Evolutionary conservation across 1,139 yeast species (phyloP), one percentile per base, ranked within the genome.

Genomic region (Meyerozyma smithsonii): DNA sequence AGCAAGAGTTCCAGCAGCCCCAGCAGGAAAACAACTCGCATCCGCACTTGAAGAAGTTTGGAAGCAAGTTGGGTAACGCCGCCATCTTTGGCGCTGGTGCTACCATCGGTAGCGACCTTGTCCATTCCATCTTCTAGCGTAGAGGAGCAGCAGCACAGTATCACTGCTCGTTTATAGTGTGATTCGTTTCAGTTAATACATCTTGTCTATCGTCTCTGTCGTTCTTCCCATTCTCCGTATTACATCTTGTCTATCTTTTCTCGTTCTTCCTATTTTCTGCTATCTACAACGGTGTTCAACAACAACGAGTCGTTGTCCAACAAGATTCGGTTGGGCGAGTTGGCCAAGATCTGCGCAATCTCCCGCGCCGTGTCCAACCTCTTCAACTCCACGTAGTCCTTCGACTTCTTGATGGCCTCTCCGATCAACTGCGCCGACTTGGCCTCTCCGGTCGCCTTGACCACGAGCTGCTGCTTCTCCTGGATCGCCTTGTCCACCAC

Each of bases 61-160:
- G 97, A 15, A 72, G 86, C 42, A 84, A 86, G 62, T 68, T 90
- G 40, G 97, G 97, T 40, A 83, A 88, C 52, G 97, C 97, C 5
- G 95, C 95, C 21, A 79, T 90, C 44, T 90, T 88, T 51, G 97
- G 97, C 62, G 97, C 97, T 16, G 98, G 98, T 70, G 96, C 97
- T 32, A 84, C 97, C 1, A 72, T 90, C 40, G 97, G 98, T 54
- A 75, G 92, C 38, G 92, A 90, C 55, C 49, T 92, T 41, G 88
- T 92, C 46, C 84, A 90, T 64, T 79, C 89, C 35, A 89, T 90
- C 45, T 86, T 89, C 51, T 88, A 72, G 58, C 8, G 8, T n/a
- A n/a, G n/a, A n/a, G n/a, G n/a, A n/a, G n/a, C n/a, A n/a, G n/a
- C n/a, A n/a, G n/a, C n/a, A n/a, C n/a, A n/a, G n/a, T n/a, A n/a